phyloP scores from a whole-genome alignment of 2,329 filamentous ascomycete genomes.

The Botrytis porri region DNA sequence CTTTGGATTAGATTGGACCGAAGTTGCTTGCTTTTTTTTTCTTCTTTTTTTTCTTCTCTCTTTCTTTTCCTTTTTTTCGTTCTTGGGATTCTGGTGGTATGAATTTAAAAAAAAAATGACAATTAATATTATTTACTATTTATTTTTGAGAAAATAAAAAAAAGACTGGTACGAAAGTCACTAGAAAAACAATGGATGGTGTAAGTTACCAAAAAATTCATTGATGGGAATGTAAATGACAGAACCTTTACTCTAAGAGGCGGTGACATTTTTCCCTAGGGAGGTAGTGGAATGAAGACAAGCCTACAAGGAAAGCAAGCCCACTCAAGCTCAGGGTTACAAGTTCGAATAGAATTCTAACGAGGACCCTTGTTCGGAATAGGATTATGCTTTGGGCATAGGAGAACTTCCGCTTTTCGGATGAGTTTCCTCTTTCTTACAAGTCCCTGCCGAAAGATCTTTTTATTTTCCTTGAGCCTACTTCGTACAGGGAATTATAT shows the following conservation, averaged over 20 bases:
- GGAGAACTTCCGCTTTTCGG: constrained; percentile 10
- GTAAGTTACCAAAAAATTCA: not conserved
- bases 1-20: not conserved
- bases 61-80: not conserved
- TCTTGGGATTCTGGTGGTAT: not conserved
- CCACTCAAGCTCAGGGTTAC: constrained; percentile 13
- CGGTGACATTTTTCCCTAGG: constrained; percentile 17
- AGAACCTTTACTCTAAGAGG: constrained; percentile 16
- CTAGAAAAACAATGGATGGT: constrained; percentile 3
- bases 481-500: constrained; percentile 16
- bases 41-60: no score
- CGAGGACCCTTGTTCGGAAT: not conserved
- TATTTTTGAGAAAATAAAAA: not conserved
- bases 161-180: not conserved
- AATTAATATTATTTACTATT: constrained; percentile 4
- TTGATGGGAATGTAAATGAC: constrained; percentile 13
- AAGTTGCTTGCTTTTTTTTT: constrained; percentile 11
- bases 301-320: constrained; percentile 1
- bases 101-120: not conserved
- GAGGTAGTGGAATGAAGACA: constrained; percentile 2
- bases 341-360: constrained; percentile 6
- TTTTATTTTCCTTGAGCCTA: constrained; percentile 15
- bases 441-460: constrained; percentile 11
- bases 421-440: constrained; percentile 4
- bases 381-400: constrained; percentile 10